A percentile compares a stretch with the other conserved stretches of the same genome.
These are phyloP conservation scores for Lentinula edodes DNA, from an alignment of 768 basidiomycete genomes.

Conservation along the genomic window DNA sequence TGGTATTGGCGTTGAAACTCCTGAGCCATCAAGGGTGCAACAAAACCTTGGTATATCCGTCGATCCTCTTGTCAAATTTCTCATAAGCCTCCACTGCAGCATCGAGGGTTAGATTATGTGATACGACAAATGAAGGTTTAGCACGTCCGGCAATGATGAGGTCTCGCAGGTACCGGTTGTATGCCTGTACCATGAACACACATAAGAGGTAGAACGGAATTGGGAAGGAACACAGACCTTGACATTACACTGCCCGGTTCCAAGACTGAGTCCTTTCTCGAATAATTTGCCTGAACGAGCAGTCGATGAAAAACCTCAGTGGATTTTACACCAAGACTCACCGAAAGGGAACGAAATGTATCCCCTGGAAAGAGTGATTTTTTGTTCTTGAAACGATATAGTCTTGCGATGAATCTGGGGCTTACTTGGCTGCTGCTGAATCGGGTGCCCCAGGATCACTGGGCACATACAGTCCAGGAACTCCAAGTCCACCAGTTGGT, in stretches of 20 bases:
- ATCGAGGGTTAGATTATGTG: constrained; percentile 45
- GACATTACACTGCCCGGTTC: constrained; percentile 53
- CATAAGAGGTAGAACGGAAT: neutral
- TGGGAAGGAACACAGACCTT: constrained; percentile 26
- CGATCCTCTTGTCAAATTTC: constrained; percentile 49
- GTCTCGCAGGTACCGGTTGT: constrained; percentile 50
- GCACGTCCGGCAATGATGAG: constrained; percentile 48
- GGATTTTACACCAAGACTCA: constrained; percentile 10
- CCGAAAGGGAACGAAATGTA: constrained; percentile 51
- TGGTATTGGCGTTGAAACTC: neutral
- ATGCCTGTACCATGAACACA: constrained; percentile 24
- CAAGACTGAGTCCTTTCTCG: constrained; percentile 49
- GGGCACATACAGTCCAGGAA: constrained; percentile 53
- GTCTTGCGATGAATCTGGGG: neutral
- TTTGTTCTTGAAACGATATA: neutral
- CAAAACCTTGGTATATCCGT: constrained; percentile 49
- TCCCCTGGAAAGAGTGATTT: constrained; percentile 22
- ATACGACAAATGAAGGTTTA: constrained; percentile 50
- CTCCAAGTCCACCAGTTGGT: constrained; percentile 51
- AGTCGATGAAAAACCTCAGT: neutral
- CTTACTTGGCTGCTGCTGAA: constrained; percentile 41
- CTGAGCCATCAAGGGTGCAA: constrained; percentile 34
- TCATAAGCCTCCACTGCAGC: constrained; percentile 44
- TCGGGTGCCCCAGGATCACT: constrained; percentile 53
- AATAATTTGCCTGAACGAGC: constrained; percentile 31